These are phyloP conservation scores for Paxillus involutus DNA, from an alignment of 768 basidiomycete species.

Conservation along the genomic window DNA sequence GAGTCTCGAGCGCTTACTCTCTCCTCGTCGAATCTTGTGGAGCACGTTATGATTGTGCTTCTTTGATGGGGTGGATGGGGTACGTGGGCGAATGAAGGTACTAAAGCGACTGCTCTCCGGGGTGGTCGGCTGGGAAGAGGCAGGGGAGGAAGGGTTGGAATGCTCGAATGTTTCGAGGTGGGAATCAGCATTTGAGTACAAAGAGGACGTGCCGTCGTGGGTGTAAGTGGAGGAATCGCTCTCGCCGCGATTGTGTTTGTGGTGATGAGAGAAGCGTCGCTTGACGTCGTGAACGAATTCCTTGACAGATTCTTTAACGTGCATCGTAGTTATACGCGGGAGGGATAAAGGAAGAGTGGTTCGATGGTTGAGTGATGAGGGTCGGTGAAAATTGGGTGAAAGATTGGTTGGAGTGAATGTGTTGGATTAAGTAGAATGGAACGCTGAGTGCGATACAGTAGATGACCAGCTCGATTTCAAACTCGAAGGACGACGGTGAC, in stretches of 20 bases:
- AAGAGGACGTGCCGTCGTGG: neutral
- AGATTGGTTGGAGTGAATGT: conserved; percentile 2
- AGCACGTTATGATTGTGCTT: conserved; percentile 2
- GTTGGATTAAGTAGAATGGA: neutral
- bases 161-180: conserved; percentile 3
- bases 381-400: neutral
- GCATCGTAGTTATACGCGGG: conserved; percentile 16
- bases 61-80: conserved; percentile 4
- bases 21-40: conserved; percentile 5
- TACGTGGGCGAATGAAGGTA: conserved; percentile 15
- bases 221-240: conserved; percentile 11
- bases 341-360: neutral
- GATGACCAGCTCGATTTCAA: neutral
- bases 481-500: neutral
- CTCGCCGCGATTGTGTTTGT: conserved; percentile 18
- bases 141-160: conserved; percentile 15
- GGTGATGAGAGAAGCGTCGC: conserved; percentile 25
- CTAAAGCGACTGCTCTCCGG: conserved; percentile 9
- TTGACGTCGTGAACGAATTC: conserved; percentile 32
- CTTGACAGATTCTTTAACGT: conserved; percentile 30
- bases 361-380: neutral
- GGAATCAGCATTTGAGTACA: neutral
- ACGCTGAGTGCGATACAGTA: neutral
- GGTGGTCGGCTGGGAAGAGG: conserved; percentile 2
- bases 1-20: conserved; percentile 14